These are phyloP conservation scores for Mortierella sp. DNA, from an alignment of 371 early-diverging fungal genomes.

Conservation along the genomic window DNA sequence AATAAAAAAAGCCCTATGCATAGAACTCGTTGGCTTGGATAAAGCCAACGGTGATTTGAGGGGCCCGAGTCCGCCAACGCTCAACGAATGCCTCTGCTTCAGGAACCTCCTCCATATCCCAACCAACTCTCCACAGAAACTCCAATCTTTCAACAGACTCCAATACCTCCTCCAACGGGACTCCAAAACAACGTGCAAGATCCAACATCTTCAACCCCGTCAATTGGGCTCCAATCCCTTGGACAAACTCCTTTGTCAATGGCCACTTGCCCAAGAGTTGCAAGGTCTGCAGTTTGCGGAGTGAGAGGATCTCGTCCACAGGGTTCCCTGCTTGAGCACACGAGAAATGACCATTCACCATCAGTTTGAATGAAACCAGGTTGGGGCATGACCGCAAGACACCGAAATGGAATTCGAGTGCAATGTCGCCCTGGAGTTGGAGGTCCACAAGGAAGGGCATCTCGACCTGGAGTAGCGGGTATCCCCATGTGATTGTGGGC, in stretches of 20 bases:
- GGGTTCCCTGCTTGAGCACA: constrained; percentile 41
- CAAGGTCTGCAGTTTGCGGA: constrained; percentile 34
- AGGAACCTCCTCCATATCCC: constrained; percentile 28
- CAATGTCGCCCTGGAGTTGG: constrained; percentile 50
- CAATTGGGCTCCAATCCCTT: constrained; percentile 15
- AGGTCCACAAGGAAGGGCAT: constrained; percentile 48
- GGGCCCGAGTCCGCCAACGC: constrained; percentile 19
- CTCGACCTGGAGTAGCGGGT: constrained; percentile 11
- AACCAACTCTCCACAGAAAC: constrained; percentile 48
- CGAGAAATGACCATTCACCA: constrained; percentile 48
- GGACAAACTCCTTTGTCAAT: constrained; percentile 21
- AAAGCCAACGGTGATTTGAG: constrained; percentile 26
- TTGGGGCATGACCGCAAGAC: constrained; percentile 40
- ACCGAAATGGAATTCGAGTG: constrained; percentile 43
- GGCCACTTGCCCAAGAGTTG: constrained; percentile 47
- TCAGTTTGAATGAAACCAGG: constrained; percentile 23
- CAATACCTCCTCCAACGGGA: constrained; percentile 31
- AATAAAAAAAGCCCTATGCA: not conserved
- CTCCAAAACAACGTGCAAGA: constrained; percentile 36
- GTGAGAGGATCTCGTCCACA: constrained; percentile 28
- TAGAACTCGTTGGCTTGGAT: constrained; percentile 34
- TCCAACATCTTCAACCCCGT: constrained; percentile 51
- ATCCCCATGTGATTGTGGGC: constrained; percentile 43
- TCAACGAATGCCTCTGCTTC: constrained; percentile 11
- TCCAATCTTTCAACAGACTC: constrained; percentile 28